Evolutionary conservation across 2,329 filamentous ascomycete genomes (phyloP).

Genomic region (Arthrobotrys conoides): DNA sequence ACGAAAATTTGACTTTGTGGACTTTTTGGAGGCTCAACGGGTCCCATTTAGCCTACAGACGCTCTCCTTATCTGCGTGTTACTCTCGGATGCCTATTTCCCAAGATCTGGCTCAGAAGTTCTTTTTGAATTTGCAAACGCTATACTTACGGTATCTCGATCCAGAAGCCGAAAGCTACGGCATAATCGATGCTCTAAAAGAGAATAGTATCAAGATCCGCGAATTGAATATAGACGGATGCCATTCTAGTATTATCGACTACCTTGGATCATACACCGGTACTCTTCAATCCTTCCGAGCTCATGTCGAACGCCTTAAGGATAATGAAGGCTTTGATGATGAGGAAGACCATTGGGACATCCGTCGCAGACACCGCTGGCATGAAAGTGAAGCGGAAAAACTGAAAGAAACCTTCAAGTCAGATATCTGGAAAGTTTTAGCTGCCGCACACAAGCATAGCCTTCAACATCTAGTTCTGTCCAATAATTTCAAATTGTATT

Average conservation of each 20-base stretch:
- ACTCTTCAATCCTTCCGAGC: not conserved
- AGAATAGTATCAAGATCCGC: not conserved
- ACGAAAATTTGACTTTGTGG: not conserved
- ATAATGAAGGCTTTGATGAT: not conserved
- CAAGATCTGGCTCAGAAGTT: not conserved
- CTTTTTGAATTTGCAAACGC: constrained; percentile 15
- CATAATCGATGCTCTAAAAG: not conserved
- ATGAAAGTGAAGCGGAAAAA: not conserved
- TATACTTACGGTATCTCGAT: not conserved
- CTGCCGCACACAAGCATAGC: not conserved
- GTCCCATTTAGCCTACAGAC: constrained; percentile 10
- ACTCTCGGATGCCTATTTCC: not conserved
- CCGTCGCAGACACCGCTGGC: not conserved
- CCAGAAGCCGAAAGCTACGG: not conserved
- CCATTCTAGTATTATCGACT: not conserved
- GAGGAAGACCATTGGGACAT: not conserved
- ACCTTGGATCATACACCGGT: constrained; percentile 1
- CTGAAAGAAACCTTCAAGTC: not conserved
- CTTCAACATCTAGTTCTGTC: not conserved
- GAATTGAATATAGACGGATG: not conserved
- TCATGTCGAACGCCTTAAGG: not conserved
- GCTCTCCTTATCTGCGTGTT: not conserved
- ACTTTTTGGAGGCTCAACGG: constrained; percentile 27
- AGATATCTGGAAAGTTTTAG: not conserved
- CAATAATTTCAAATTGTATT: not conserved